Conservation (phyloP, 139 green algal species). For the Picochlorum sp. region DNA sequence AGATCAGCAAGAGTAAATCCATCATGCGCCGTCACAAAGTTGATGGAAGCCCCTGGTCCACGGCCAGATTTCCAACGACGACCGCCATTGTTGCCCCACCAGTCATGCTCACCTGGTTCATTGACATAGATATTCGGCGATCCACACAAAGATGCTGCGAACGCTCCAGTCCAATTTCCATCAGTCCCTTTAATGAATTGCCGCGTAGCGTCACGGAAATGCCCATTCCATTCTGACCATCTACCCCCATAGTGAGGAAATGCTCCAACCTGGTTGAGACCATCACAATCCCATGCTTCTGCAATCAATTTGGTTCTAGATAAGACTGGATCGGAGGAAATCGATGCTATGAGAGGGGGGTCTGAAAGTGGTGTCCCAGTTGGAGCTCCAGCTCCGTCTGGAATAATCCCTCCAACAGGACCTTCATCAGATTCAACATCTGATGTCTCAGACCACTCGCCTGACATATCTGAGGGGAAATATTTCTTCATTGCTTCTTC, state of each 20-base stretch:
- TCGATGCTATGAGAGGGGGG: constrained; percentile 82
- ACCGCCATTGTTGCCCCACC: constrained; percentile 61
- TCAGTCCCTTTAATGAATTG: constrained; percentile 86
- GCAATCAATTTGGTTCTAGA: constrained; percentile 87
- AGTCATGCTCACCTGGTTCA: constrained; percentile 36
- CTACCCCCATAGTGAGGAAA: constrained; percentile 93
- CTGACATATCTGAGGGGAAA: constrained; percentile 13
- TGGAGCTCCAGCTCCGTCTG: constrained; percentile 58
- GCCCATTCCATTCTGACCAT: constrained; percentile 97
- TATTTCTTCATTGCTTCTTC: not conserved
- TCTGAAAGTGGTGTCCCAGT: constrained; percentile 84
- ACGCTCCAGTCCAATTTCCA: constrained; percentile 64
- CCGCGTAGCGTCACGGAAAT: constrained; percentile 86
- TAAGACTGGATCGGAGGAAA: constrained; percentile 88
- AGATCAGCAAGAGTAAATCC: constrained; percentile 94
- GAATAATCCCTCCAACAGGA: constrained; percentile 40
- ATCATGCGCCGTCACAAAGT: constrained; percentile 97
- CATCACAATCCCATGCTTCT: constrained; percentile 97
- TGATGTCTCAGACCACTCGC: constrained; percentile 3
- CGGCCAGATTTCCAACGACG: constrained; percentile 63
- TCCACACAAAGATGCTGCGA: constrained; percentile 71
- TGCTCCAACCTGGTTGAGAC: constrained; percentile 91
- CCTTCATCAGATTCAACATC: not conserved
- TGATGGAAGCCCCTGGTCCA: constrained; percentile 72
- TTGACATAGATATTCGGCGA: constrained; percentile 72